Evolutionary conservation across 768 basidiomycete species (phyloP).

Genomic region (Leccinellum albellum): DNA sequence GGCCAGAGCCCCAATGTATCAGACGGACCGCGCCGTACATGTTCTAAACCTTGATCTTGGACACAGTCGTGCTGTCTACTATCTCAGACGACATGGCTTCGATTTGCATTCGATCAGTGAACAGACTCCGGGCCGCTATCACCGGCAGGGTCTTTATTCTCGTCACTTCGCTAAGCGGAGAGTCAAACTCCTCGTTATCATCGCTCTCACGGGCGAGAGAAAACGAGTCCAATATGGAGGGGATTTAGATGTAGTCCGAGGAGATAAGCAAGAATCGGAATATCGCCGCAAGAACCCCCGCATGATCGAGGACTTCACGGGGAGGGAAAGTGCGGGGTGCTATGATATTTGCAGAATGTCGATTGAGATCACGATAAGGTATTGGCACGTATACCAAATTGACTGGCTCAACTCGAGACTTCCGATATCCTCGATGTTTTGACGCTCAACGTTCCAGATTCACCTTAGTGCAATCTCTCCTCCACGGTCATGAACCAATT

Average conservation of each 20-base stretch:
- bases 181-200: background rate
- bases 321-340: background rate
- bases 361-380: background rate
- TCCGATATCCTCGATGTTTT: too few relatives aligned
- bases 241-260: background rate
- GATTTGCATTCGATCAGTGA: background rate
- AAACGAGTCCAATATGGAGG: too few relatives aligned
- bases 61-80: background rate
- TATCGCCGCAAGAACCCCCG: too few relatives aligned
- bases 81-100: too few relatives aligned
- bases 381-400: too few relatives aligned
- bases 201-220: background rate
- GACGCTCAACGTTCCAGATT: background rate
- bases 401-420: too few relatives aligned
- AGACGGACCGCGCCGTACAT: constrained; percentile 1
- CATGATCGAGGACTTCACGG: too few relatives aligned
- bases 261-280: background rate
- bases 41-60: background rate
- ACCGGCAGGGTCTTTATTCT: background rate
- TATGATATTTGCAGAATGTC: background rate
- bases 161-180: too few relatives aligned
- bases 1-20: constrained; percentile 14
- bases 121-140: background rate
- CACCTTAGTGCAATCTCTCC: background rate
- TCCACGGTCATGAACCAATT: background rate